A percentile compares a stretch with the other conserved stretches of the same genome.
Evolutionary conservation across 1,139 yeast genomes (phyloP).

Genomic region (Pichia cactophila): DNA sequence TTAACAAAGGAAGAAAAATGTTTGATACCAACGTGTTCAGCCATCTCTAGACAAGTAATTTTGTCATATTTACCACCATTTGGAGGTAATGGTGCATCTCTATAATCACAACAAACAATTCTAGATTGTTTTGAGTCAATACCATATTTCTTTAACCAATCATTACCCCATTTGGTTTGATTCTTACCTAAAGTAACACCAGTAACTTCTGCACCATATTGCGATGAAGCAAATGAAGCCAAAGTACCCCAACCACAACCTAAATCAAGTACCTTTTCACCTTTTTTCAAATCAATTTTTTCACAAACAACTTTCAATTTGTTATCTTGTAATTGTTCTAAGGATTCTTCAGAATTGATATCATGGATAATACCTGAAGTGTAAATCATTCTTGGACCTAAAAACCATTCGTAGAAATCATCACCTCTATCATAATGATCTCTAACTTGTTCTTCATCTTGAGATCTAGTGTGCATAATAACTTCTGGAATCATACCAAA

Average conservation of each 20-base stretch:
- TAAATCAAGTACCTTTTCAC: slow-evolving; percentile 71
- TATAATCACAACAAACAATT: slow-evolving; percentile 79
- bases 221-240: slow-evolving; percentile 75
- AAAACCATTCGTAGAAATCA: slow-evolving; percentile 88
- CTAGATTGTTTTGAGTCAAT: slow-evolving; percentile 61
- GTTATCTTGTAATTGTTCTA: slow-evolving; percentile 87
- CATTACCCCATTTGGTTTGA: slow-evolving; percentile 88
- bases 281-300: slow-evolving; percentile 66
- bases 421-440: slow-evolving; percentile 97
- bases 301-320: slow-evolving; percentile 83
- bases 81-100: slow-evolving; percentile 75
- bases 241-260: slow-evolving; percentile 98
- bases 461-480: slow-evolving; percentile 83
- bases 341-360: slow-evolving; percentile 61
- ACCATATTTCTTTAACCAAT: slow-evolving; percentile 60
- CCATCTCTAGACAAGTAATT: slow-evolving; percentile 90
- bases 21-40: slow-evolving; percentile 93
- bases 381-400: slow-evolving; percentile 92
- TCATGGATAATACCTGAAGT: slow-evolving; percentile 82
- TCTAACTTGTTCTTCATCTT: slow-evolving; percentile 94
- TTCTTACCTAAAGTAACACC: slow-evolving; percentile 86
- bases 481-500: slow-evolving; percentile 92
- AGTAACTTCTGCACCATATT: slow-evolving; percentile 79
- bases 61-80: slow-evolving; percentile 61
- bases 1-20: slow-evolving; percentile 66